Evolutionary conservation across 2,329 filamentous ascomycete species (phyloP).

Genomic region (Aspergillus jensenii): DNA sequence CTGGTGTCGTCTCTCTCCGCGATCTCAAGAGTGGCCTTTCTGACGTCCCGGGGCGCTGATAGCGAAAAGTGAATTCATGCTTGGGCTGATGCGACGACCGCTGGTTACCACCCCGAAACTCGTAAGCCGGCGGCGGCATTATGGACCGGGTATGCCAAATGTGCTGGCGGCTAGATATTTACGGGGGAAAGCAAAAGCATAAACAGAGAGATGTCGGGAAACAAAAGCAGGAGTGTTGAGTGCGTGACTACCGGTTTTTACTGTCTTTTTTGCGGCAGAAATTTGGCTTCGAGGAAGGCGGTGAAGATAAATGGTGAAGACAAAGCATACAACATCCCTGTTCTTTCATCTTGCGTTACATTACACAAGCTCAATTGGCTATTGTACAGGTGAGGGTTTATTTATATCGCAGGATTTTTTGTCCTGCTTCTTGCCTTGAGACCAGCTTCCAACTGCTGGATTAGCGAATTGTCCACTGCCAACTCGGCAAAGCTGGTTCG

Average conservation of each 20-base stretch:
- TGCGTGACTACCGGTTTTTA: not conserved
- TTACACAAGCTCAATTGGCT: not conserved
- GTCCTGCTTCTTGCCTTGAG: slow-evolving; percentile 15
- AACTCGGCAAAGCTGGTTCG: slow-evolving; percentile 63
- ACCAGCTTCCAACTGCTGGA: slow-evolving; percentile 26
- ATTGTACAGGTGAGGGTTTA: not conserved
- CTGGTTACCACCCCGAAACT: slow-evolving; percentile 35
- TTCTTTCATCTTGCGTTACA: not conserved
- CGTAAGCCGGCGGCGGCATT: slow-evolving; percentile 29
- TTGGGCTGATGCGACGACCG: slow-evolving; percentile 23
- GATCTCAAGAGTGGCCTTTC: slow-evolving; percentile 38
- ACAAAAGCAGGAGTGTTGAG: not conserved
- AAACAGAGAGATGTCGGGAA: not conserved
- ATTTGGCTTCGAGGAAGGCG: slow-evolving; percentile 11
- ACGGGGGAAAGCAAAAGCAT: not conserved
- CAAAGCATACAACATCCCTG: not conserved
- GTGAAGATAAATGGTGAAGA: not conserved
- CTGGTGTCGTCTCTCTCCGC: slow-evolving; percentile 37
- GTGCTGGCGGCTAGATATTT: not conserved
- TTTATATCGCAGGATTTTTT: not conserved
- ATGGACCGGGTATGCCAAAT: not conserved
- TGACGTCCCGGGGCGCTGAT: slow-evolving; percentile 33
- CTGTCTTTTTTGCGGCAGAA: slow-evolving; percentile 9
- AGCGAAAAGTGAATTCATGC: slow-evolving; percentile 44
- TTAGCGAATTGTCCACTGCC: slow-evolving; percentile 35